A percentile compares a stretch with the other conserved stretches of the same genome.
Evolutionary conservation across 2,329 filamentous ascomycete genomes (phyloP).

Genomic region (Epichloe sibirici): DNA sequence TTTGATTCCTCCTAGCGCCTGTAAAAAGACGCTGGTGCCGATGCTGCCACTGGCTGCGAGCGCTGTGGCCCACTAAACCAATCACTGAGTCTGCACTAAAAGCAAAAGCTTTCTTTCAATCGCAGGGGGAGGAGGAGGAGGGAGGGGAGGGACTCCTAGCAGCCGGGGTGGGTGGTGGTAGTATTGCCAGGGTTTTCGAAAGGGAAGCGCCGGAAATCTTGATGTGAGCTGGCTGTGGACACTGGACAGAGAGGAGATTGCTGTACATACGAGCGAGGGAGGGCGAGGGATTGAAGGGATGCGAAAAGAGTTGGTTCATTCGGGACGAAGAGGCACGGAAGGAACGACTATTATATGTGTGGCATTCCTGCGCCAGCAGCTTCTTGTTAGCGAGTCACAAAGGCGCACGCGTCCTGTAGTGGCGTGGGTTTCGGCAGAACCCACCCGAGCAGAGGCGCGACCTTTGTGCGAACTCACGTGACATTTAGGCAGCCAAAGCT

Average conservation of each 20-base stretch:
- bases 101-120: background rate
- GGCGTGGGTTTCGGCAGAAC: background rate
- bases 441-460: constrained; percentile 16
- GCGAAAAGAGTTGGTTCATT: background rate
- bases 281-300: background rate
- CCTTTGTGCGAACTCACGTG: constrained; percentile 25
- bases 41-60: background rate
- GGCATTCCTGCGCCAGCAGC: background rate
- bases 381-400: constrained; percentile 6
- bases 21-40: background rate
- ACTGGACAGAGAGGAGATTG: background rate
- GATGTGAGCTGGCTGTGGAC: background rate
- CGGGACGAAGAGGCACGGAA: background rate
- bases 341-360: background rate
- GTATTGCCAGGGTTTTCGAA: background rate
- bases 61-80: background rate
- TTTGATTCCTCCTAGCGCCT: background rate
- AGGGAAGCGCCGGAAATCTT: background rate
- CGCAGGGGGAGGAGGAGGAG: background rate
- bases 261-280: background rate
- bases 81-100: background rate
- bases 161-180: no score
- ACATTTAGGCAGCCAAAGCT: constrained; percentile 20
- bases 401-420: constrained; percentile 12
- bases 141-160: background rate